Conservation (phyloP, 805 yeast genomes). For the Wickerhamomyces kurtzmanii region DNA sequence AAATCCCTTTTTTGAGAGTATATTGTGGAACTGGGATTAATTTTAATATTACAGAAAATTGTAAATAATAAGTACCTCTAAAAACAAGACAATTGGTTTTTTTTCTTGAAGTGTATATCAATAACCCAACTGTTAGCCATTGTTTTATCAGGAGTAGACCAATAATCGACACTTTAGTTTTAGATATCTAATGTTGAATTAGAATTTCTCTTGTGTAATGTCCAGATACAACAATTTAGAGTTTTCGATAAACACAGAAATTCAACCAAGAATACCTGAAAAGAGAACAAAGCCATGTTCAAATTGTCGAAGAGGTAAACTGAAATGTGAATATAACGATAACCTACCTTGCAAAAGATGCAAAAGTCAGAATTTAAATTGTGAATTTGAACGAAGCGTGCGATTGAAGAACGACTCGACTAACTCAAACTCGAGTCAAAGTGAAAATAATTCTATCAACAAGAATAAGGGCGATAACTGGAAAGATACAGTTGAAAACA, state of each 20-base stretch:
- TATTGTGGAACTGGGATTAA: too few species aligned
- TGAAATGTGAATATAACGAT: slow-evolving; percentile 43
- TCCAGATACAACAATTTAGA: too few species aligned
- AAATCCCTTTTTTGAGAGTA: too few species aligned
- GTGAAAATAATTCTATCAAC: background rate
- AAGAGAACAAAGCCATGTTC: slow-evolving; percentile 47
- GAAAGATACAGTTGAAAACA: slow-evolving; percentile 26
- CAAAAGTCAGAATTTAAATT: slow-evolving; percentile 36
- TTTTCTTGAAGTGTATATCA: too few species aligned
- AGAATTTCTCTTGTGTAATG: slow-evolving; percentile 2
- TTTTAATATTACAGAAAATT: too few species aligned
- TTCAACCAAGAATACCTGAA: too few species aligned
- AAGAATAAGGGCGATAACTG: slow-evolving; percentile 11
- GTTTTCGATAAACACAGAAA: too few species aligned
- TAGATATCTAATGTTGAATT: background rate
- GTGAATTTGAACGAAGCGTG: slow-evolving; percentile 47
- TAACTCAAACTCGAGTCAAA: background rate
- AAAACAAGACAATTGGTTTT: too few species aligned
- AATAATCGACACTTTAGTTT: slow-evolving; percentile 1
- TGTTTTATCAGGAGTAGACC: background rate
- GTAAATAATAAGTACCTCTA: too few species aligned
- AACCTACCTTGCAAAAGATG: slow-evolving; percentile 52
- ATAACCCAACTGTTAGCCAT: too few species aligned
- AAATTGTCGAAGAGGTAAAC: slow-evolving; percentile 51
- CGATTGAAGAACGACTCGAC: slow-evolving; percentile 13